Base-by-base conservation (phyloP, 768 basidiomycete species). In the Boletus pseudopeckii region DNA sequence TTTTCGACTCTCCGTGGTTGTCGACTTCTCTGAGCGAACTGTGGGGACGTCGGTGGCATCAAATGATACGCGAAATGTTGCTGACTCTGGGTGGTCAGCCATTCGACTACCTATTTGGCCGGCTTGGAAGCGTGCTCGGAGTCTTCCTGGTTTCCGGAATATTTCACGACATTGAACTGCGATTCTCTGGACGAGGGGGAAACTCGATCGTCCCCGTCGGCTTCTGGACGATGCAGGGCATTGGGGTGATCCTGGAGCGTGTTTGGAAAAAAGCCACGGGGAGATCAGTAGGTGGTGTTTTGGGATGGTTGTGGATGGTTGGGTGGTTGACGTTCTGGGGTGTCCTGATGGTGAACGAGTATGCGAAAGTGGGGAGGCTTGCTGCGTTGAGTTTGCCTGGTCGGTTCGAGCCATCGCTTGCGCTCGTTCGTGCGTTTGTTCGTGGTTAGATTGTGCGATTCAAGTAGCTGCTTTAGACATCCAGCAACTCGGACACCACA, bases 41-140 rank as follows among this genome's bases (percentile, higher is more conserved):
- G 42, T 89, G 87, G 87, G 73, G 78, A 0, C 66, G 58, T 45
- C 73, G 81, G 26, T 88, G 86, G 86, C 87, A 89, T 60, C 85
- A 86, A 55, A 50, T 83, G 15, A 81, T 86, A 64, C 77, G 86
- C 2, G 75, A 82, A 44, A 60, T 72, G n/a, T 82, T 88, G 56
- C 63, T 85, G 47, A 64, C 67, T 1, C 59, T 80, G 24, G 85
- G 84, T 3, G 73, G 69, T 2, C 69, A 67, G 20, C 82, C 82
- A 0, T 58, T 80, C 9, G 58, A 62, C 7, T 55, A 63, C 43
- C 28, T 85, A 5, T 66, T 79, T 37, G 85, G 86, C 9, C 75
- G 77, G 8, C 53, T 66, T 0, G 84, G 80, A 1, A 74, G 72
- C 2, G 64, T 86, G 0, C 44, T 88, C 1, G 83, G 83, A 2